A percentile compares a stretch with the other conserved stretches of the same genome.
These are phyloP conservation scores for Eucalyptus victrix DNA, from an alignment of 345 rosid genomes.

Conservation along the genomic window DNA sequence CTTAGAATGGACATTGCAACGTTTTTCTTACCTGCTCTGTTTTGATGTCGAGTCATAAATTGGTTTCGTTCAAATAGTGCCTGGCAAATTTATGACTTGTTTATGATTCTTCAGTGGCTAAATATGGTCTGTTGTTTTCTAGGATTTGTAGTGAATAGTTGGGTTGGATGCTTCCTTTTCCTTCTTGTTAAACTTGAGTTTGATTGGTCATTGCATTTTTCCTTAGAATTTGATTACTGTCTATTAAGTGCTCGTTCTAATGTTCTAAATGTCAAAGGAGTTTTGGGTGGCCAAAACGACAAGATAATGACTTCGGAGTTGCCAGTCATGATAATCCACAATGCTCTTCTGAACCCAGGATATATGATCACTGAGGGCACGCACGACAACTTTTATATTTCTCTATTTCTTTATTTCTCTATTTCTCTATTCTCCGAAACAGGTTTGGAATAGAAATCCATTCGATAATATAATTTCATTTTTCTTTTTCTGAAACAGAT, in stretches of 20 bases:
- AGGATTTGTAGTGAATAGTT: neutral
- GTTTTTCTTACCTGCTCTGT: neutral
- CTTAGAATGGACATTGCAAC: neutral
- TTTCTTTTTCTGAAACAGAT: too few relatives aligned
- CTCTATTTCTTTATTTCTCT: too few relatives aligned
- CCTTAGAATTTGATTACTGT: neutral
- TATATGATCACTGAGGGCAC: neutral
- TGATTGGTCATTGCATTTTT: neutral
- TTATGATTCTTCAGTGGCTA: neutral
- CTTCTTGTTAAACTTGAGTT: neutral
- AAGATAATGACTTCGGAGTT: neutral
- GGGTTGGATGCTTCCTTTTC: neutral
- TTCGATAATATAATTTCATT: too few relatives aligned
- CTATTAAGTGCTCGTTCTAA: neutral
- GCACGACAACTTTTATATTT: too few relatives aligned
- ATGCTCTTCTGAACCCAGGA: neutral
- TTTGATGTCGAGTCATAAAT: neutral
- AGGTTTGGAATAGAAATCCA: rapidly evolving
- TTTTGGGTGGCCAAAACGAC: neutral
- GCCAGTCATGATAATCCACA: neutral
- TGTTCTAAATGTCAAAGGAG: neutral
- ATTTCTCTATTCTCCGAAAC: too few relatives aligned
- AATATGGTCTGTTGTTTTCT: neutral
- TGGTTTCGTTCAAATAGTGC: neutral
- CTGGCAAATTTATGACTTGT: neutral